Evolutionary conservation across 2,329 filamentous ascomycete genomes (phyloP), one percentile per base, ranked within the genome.

Genomic region (Pseudogymnoascus sp.): DNA sequence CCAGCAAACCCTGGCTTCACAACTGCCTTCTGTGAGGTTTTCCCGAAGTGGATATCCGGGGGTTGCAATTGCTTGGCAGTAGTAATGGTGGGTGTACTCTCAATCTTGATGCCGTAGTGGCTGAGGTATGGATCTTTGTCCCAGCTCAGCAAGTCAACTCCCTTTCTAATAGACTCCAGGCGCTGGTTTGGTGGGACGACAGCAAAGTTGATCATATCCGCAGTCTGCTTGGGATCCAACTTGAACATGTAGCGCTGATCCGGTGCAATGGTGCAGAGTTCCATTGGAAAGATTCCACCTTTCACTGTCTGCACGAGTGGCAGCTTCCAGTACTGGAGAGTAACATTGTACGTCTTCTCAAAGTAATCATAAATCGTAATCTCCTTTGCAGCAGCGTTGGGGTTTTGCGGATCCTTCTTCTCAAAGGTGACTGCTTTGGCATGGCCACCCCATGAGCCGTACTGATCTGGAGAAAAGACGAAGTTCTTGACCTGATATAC

Each of bases 131-230:
- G 81, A 65, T 99, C 94, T 0, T 79, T 69, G 1, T 68, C 65
- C 83, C 90, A 94, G 8, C 83, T 75, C 0, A 92, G 77, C 64
- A 87, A 80, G 0, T 74, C 69, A 7, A 96, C 81, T 13, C 88
- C 88, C 3, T 80, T 71, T 56, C 84, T 74, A 65, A 97, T 91
- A 18, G 88, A 82, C 0, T 71, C 66, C 65, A 83, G 81, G n/a
- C 94, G 88, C 28, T 84, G 71, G 0, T 71, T 70, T 0, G 94
- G 94, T 1, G 86, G 81, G 5, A 88, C 90, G 3, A 96, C 92
- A 0, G 92, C 92, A 67, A 92, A 90, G 72, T 88, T 92, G 76
- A 99, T 96, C 94, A 99, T 99, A 4, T 80, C 74, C 0, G 86
- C 76, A 0, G 92, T 96, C 63, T 74, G 78, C 0, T 68, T 65